phyloP scores from a whole-genome alignment of 2,329 filamentous ascomycete species.

The Ophiostoma fasciatum region DNA sequence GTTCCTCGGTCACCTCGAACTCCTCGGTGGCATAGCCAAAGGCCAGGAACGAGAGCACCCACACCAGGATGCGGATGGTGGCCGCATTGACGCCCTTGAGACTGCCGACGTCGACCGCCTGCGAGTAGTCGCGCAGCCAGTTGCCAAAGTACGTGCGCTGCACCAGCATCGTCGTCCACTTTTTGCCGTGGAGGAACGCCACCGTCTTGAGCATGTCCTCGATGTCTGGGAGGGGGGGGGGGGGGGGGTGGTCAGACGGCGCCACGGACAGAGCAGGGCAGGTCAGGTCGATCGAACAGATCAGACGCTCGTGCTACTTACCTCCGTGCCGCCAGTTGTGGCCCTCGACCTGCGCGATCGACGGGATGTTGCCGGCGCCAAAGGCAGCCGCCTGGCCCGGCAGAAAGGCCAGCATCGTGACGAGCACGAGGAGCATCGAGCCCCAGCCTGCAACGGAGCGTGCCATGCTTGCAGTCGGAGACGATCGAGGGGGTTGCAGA shows the following conservation, averaged over 20 bases:
- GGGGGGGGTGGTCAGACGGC: too few relatives aligned
- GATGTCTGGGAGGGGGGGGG: constrained; percentile 45
- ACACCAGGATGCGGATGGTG: constrained; percentile 63
- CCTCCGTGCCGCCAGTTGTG: constrained; percentile 57
- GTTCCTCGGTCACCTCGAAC: constrained; percentile 70
- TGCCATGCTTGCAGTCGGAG: constrained; percentile 36
- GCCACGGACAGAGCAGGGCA: too few relatives aligned
- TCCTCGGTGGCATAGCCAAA: constrained; percentile 79
- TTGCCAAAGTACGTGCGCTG: constrained; percentile 75
- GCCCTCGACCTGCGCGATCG: constrained; percentile 48
- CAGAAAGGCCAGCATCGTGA: constrained; percentile 39
- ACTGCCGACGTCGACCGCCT: constrained; percentile 68
- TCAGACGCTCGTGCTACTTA: too few relatives aligned
- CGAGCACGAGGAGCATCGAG: constrained; percentile 36
- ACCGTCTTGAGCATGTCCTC: constrained; percentile 70
- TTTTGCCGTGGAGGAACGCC: constrained; percentile 64
- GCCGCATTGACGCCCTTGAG: constrained; percentile 65
- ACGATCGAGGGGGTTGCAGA: too few relatives aligned
- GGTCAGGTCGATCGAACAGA: too few relatives aligned
- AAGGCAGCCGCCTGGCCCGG: constrained; percentile 45
- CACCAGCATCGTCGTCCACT: constrained; percentile 69
- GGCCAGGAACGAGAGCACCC: constrained; percentile 67
- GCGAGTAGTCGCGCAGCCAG: constrained; percentile 75
- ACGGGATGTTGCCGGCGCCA: constrained; percentile 59
- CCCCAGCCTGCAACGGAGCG: constrained; percentile 31